Conservation (phyloP, 257 asterid species). For the Verbena officinalis region DNA sequence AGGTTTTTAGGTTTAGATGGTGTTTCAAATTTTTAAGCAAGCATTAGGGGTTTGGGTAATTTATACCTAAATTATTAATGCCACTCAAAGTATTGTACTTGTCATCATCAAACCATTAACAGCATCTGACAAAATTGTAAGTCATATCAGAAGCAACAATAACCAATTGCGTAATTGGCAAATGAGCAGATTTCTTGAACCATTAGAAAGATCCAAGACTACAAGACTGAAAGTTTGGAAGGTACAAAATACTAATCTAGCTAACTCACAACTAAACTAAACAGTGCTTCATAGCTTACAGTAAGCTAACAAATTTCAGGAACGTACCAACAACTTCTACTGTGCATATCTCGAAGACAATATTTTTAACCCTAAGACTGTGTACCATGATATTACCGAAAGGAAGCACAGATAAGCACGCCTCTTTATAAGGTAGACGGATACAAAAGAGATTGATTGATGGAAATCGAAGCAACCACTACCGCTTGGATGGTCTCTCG, state of each 20-base stretch:
- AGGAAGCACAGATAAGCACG: not conserved
- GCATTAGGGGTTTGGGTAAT: no score
- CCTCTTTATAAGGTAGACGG: not conserved
- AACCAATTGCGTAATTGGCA: not conserved
- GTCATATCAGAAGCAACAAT: not conserved
- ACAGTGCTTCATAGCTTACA: constrained; percentile 18
- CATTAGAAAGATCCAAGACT: constrained; percentile 15
- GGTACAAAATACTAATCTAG: constrained; percentile 24
- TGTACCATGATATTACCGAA: constrained; percentile 39
- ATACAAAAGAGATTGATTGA: not conserved
- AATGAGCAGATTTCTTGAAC: not conserved
- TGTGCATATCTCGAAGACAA: constrained; percentile 9
- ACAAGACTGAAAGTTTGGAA: constrained; percentile 14
- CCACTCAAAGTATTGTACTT: no score
- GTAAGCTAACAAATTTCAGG: constrained; percentile 24
- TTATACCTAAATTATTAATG: no score
- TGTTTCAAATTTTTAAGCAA: no score
- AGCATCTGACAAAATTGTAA: no score
- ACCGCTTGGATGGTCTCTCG: constrained; percentile 80
- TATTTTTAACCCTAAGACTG: constrained; percentile 34
- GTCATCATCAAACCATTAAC: no score
- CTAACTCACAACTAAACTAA: constrained; percentile 12
- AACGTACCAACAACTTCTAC: constrained; percentile 24
- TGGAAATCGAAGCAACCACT: constrained; percentile 29
- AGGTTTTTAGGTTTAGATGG: no score